phyloP scores from a whole-genome alignment of 768 basidiomycete genomes.

The Auriscalpium microsporum region DNA sequence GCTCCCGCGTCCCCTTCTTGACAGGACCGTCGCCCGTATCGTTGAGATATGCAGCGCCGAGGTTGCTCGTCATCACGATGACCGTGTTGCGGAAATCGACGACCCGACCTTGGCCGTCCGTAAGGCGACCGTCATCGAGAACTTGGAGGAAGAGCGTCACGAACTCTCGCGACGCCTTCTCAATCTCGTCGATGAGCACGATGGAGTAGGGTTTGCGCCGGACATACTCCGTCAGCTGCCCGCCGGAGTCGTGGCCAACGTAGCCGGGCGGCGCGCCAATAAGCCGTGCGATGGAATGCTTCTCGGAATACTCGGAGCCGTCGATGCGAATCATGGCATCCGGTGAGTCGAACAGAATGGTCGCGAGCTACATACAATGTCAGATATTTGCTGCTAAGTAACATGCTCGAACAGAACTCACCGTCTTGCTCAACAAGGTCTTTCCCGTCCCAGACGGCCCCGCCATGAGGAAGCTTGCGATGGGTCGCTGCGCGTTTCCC shows the following conservation, averaged over 20 bases:
- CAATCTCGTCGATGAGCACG: constrained; percentile 81
- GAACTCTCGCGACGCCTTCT: constrained; percentile 73
- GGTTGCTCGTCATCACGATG: constrained; percentile 91
- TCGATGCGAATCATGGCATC: constrained; percentile 92
- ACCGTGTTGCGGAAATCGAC: constrained; percentile 87
- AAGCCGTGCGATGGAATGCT: constrained; percentile 64
- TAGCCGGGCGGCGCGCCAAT: constrained; percentile 80
- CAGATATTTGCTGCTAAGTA: too few species aligned
- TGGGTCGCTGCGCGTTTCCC: constrained; percentile 77
- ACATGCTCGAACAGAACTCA: constrained; percentile 28
- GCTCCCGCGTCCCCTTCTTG: constrained; percentile 42
- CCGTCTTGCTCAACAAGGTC: constrained; percentile 84
- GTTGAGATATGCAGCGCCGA: constrained; percentile 70
- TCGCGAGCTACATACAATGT: constrained; percentile 56
- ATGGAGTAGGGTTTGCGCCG: constrained; percentile 87
- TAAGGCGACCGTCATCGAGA: constrained; percentile 85
- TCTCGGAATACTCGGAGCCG: constrained; percentile 87
- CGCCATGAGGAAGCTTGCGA: constrained; percentile 88
- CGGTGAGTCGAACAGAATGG: constrained; percentile 81
- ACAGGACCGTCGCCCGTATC: constrained; percentile 71
- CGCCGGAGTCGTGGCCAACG: constrained; percentile 84
- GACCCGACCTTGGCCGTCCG: constrained; percentile 87
- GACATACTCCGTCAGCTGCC: constrained; percentile 90
- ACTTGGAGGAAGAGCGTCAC: constrained; percentile 74
- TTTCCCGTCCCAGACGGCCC: constrained; percentile 91